phyloP scores from a whole-genome alignment of 805 yeast genomes.

The Ogataea glucozyma region DNA sequence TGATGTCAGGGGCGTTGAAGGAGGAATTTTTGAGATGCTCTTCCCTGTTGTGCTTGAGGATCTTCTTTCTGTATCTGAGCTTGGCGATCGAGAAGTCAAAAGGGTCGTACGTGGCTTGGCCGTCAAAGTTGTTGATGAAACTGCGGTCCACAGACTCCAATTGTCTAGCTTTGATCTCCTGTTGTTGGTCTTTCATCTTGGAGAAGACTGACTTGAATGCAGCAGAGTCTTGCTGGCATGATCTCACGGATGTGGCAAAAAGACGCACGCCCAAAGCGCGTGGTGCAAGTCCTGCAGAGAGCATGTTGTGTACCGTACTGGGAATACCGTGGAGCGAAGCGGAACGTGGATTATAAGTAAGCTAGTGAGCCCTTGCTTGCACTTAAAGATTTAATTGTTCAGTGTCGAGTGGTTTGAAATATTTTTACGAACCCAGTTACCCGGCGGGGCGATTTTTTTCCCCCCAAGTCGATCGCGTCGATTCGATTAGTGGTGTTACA shows the following conservation, averaged over 20 bases:
- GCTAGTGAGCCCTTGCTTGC: too few species aligned
- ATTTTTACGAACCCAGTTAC: too few species aligned
- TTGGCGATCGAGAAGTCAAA: slow-evolving; percentile 72
- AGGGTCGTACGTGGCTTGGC: slow-evolving; percentile 70
- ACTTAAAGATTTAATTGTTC: too few species aligned
- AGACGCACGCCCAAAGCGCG: neutral
- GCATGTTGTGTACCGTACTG: too few species aligned
- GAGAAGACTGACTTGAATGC: slow-evolving; percentile 24
- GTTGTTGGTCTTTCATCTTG: slow-evolving; percentile 23
- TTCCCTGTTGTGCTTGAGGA: slow-evolving; percentile 13
- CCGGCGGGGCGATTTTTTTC: too few species aligned
- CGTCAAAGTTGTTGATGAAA: slow-evolving; percentile 48
- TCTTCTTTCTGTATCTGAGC: slow-evolving; percentile 49
- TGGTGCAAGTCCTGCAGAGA: neutral
- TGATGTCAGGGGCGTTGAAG: slow-evolving; percentile 45
- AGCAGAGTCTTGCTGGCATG: slow-evolving; percentile 12
- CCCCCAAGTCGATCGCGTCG: too few species aligned
- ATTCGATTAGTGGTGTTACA: too few species aligned
- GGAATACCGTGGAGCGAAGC: too few species aligned
- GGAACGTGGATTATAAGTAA: too few species aligned
- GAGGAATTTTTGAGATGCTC: slow-evolving; percentile 32
- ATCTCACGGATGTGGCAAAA: slow-evolving; percentile 14
- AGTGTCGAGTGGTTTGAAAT: too few species aligned
- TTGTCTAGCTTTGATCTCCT: slow-evolving; percentile 24
- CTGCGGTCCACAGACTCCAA: slow-evolving; percentile 32